Conservation (phyloP, 1,139 yeast species). For the Taiozyma onychis region DNA sequence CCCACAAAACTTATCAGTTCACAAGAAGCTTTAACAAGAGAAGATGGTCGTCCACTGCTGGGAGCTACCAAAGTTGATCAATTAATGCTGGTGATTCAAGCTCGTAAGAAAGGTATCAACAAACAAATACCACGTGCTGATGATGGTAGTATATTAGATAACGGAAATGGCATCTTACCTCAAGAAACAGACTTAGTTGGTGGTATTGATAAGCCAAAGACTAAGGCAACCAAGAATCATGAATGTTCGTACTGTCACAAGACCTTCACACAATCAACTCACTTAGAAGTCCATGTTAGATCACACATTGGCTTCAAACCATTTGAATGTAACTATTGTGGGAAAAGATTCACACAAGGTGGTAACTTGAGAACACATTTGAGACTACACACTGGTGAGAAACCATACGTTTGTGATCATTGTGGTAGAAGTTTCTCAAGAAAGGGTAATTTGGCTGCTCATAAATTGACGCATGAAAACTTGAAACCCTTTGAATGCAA, state of each 20-base stretch:
- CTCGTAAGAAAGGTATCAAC: slow-evolving; percentile 71
- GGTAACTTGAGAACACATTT: slow-evolving; percentile 87
- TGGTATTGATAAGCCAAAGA: slow-evolving; percentile 69
- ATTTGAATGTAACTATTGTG: slow-evolving; percentile 73
- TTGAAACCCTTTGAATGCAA: slow-evolving; percentile 76
- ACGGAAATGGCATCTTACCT: slow-evolving; percentile 43
- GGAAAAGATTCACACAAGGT: slow-evolving; percentile 83
- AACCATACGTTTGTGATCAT: slow-evolving; percentile 71
- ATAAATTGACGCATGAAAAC: slow-evolving; percentile 72
- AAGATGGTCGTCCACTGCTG: slow-evolving; percentile 60
- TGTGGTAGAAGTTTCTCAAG: slow-evolving; percentile 77
- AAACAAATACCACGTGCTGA: slow-evolving; percentile 55
- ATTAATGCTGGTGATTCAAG: slow-evolving; percentile 84
- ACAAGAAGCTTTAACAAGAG: slow-evolving; percentile 41
- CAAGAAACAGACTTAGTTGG: slow-evolving; percentile 68
- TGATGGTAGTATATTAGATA: slow-evolving; percentile 44
- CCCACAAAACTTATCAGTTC: slow-evolving; percentile 19
- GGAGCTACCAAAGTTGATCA: slow-evolving; percentile 91
- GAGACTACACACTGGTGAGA: slow-evolving; percentile 87
- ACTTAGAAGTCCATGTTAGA: slow-evolving; percentile 71
- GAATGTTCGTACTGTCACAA: slow-evolving; percentile 69
- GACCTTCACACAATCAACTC: slow-evolving; percentile 69
- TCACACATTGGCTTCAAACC: slow-evolving; percentile 78
- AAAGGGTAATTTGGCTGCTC: slow-evolving; percentile 88
- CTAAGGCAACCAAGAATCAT: slow-evolving; percentile 49